Percentiles rank a stretch among this genome's conserved stretches.
phyloP scores from a whole-genome alignment of 2,329 filamentous ascomycete species.

The Fusarium annulatum region DNA sequence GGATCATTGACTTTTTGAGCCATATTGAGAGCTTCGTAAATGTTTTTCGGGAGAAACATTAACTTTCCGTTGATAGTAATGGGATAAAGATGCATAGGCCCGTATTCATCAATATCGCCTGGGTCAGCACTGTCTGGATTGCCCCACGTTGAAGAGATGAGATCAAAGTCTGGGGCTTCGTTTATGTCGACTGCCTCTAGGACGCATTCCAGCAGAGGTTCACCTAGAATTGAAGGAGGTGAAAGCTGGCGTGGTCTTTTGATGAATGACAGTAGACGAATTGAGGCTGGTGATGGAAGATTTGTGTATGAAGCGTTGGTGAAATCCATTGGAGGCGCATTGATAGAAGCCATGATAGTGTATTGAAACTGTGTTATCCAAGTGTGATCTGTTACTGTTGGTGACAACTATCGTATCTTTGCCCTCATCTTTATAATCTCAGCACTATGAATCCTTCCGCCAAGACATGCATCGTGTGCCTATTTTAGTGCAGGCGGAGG shows the following conservation, averaged over 20 bases:
- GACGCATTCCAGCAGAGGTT: background rate
- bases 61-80: background rate
- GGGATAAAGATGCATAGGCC: background rate
- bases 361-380: rapidly evolving
- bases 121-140: background rate
- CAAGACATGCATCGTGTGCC: background rate
- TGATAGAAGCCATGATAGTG: background rate
- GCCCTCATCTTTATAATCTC: background rate
- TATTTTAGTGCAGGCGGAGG: background rate
- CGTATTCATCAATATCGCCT: background rate
- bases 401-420: background rate
- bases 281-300: background rate
- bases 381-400: rapidly evolving
- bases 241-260: slow-evolving; percentile 1
- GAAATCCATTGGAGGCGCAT: background rate
- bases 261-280: slow-evolving; percentile 1
- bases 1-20: background rate
- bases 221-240: background rate
- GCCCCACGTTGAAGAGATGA: background rate
- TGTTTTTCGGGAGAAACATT: background rate
- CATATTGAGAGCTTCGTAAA: slow-evolving; percentile 5
- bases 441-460: background rate
- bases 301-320: background rate
- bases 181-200: background rate
- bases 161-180: background rate